Evolutionary conservation across 2,329 filamentous ascomycete species (phyloP), one percentile per base, ranked within the genome.

Genomic region (Pseudofabraea citricarpa): DNA sequence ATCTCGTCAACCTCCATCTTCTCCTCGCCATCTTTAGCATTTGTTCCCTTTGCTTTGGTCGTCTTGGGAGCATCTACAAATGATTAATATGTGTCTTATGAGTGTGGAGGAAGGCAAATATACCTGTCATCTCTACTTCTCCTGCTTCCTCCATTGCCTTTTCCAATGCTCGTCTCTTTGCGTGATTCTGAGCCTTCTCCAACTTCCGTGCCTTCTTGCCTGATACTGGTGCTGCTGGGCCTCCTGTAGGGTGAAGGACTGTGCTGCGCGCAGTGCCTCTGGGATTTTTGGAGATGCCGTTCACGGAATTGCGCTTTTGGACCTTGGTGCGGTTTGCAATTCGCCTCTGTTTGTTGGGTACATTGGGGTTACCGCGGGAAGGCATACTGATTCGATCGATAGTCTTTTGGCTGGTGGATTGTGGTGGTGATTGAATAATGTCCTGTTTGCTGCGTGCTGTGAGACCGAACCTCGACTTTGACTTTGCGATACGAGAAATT

Each of bases 141-240:
- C 57, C 58, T 18, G 57, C 53, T 37, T 56, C 39, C 33, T 51
- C 49, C 57, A 63, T 53, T 6, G 53, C 59, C 46, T 57, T 54
- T 44, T 62, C 56, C 46, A 62, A 33, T 5, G 57, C 58, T 40
- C 60, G 51, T 31, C 51, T 47, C 39, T 58, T 52, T 7, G 60
- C 60, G 45, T 58, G 52, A 24, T 58, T 60, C 41, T 53, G 47
- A 8, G 58, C 57, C 44, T 48, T 58, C 46, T 62, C 57, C 10
- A 63, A 38, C 38, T 63, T 63, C 22, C 55, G 53, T 6, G 59
- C 59, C 40, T 63, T 63, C 53, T 63, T 63, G 6, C 52, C 50
- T 1, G 59, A 62, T 4, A 60, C 16, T 3, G 58, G 60, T 41
- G 59, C 59, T 37, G 52, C 16, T 7, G 56, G 54, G 8, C 60